phyloP scores from a whole-genome alignment of 2,329 filamentous ascomycete genomes.

The Epichloe brachyelytri region DNA sequence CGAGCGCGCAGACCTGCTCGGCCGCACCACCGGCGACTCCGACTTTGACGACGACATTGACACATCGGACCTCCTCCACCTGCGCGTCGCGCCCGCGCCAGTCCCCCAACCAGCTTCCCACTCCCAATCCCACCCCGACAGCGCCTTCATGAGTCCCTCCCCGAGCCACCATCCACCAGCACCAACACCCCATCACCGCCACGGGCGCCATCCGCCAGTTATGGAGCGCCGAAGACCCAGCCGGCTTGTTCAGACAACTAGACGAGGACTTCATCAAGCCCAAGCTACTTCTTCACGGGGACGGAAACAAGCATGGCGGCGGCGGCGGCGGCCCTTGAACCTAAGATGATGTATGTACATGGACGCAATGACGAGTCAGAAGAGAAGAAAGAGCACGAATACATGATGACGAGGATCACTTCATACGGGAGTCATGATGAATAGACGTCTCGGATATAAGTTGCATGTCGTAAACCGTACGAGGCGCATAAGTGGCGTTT shows the following conservation, averaged over 20 bases:
- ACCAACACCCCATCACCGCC: conserved; percentile 45
- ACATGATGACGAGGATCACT: no score
- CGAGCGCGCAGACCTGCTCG: conserved; percentile 45
- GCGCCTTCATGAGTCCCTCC: conserved; percentile 18
- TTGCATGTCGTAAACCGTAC: neutral
- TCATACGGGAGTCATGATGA: no score
- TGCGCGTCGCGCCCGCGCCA: conserved; percentile 27
- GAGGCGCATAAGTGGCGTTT: neutral
- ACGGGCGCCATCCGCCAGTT: conserved; percentile 68
- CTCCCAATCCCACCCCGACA: conserved; percentile 7
- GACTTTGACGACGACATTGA: conserved; percentile 53
- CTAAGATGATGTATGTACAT: no score
- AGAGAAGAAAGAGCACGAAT: no score
- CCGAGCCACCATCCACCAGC: conserved; percentile 16
- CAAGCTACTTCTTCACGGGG: conserved; percentile 68
- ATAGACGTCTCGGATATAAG: no score
- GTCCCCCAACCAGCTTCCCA: conserved; percentile 14
- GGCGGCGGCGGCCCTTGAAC: conserved; percentile 10
- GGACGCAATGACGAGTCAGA: no score
- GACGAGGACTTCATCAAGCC: conserved; percentile 97
- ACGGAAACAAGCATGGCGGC: conserved; percentile 14
- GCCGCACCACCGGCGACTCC: conserved; percentile 37
- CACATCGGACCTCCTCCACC: conserved; percentile 51
- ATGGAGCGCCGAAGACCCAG: conserved; percentile 75
- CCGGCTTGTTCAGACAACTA: conserved; percentile 78